phyloP scores from a whole-genome alignment of 2,329 filamentous ascomycete species.

The Penicillium sp. region DNA sequence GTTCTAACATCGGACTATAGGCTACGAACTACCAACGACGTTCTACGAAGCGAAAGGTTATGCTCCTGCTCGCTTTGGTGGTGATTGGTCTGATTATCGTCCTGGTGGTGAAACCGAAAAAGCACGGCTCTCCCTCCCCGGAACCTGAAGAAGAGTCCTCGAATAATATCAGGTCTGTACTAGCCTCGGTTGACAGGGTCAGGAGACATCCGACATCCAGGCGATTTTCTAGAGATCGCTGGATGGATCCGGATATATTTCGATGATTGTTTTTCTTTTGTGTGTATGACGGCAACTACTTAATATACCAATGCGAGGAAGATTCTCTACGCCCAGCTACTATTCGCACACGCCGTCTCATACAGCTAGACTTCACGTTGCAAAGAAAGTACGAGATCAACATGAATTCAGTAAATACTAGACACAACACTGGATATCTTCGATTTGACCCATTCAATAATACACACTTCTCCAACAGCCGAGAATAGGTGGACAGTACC shows the following conservation, averaged over 20 bases:
- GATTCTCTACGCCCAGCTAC: neutral
- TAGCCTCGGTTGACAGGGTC: conserved; percentile 28
- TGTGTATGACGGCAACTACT: conserved; percentile 24
- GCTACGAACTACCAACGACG: conserved; percentile 86
- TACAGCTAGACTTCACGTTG: neutral
- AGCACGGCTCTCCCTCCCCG: conserved; percentile 31
- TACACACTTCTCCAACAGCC: neutral
- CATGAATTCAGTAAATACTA: neutral
- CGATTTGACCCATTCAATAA: neutral
- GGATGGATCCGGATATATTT: conserved; percentile 42
- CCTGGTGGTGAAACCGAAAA: conserved; percentile 76
- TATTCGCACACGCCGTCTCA: neutral
- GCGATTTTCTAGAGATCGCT: conserved; percentile 34
- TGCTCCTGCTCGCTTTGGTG: conserved; percentile 81
- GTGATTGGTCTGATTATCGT: conserved; percentile 87
- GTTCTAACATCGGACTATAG: conserved; percentile 28
- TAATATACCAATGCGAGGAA: conserved; percentile 16
- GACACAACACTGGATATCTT: neutral
- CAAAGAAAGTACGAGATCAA: neutral
- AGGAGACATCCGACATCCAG: conserved; percentile 29
- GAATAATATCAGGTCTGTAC: conserved; percentile 28
- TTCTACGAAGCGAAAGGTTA: conserved; percentile 88
- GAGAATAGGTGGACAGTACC: neutral
- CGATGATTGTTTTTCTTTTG: conserved; percentile 28
- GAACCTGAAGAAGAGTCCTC: conserved; percentile 32